Percentiles rank a stretch among this genome's conserved stretches.
phyloP scores from a whole-genome alignment of 257 asterid species.

The Nicotiana benthamiana region DNA sequence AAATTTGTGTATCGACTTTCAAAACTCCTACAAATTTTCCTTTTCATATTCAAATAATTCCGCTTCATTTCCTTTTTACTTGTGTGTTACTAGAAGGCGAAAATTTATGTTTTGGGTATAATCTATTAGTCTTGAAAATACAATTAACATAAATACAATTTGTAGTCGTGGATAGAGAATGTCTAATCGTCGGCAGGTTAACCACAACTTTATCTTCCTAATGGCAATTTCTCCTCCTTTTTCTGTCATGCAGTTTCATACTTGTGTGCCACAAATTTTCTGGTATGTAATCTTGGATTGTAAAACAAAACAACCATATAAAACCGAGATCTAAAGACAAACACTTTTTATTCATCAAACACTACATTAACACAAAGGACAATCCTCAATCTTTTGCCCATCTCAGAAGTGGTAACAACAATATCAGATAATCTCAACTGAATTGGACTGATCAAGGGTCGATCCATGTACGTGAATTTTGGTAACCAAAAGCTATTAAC shows the following conservation, averaged over 20 bases:
- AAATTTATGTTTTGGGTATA: no score
- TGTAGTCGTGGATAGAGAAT: no score
- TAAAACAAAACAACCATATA: not conserved
- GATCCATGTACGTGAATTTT: not conserved
- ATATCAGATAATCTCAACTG: not conserved
- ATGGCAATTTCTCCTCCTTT: no score
- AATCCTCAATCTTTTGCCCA: not conserved
- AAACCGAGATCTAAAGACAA: not conserved
- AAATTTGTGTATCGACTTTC: no score
- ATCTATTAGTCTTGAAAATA: no score
- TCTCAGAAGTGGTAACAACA: not conserved
- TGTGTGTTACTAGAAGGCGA: no score
- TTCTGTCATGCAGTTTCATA: not conserved
- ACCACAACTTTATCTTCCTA: no score
- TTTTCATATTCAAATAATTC: no score
- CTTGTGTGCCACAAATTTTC: not conserved
- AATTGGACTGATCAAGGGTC: not conserved
- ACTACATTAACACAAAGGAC: not conserved
- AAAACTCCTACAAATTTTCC: no score
- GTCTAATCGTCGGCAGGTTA: no score
- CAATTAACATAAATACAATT: no score
- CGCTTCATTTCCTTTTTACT: no score
- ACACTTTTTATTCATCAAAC: not conserved
- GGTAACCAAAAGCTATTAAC: not conserved
- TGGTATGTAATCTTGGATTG: not conserved